Conservation (phyloP, 768 basidiomycete species). For the Boletales sp. region DNA sequence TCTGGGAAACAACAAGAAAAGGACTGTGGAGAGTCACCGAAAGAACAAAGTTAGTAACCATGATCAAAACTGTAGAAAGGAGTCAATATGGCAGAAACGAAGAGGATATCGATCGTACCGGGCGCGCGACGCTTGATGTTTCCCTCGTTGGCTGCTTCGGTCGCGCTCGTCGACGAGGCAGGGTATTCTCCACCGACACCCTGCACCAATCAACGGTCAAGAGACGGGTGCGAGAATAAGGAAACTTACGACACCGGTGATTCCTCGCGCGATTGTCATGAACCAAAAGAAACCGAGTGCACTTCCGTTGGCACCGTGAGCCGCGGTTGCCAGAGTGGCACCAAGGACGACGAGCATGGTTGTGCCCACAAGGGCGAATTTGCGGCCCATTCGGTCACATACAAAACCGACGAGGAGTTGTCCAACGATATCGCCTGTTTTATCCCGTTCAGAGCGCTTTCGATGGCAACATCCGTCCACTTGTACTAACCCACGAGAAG, state of each 20-base stretch:
- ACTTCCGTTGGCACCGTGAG: constrained; percentile 57
- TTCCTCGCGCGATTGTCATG: constrained; percentile 67
- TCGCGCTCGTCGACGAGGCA: constrained; percentile 63
- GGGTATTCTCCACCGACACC: constrained; percentile 80
- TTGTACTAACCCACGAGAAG: constrained; percentile 56
- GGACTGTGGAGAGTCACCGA: constrained; percentile 36
- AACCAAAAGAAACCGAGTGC: constrained; percentile 67
- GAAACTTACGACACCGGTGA: constrained; percentile 58
- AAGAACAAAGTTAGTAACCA: constrained; percentile 72
- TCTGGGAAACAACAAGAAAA: too few relatives aligned
- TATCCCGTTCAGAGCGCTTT: constrained; percentile 1
- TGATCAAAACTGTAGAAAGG: constrained; percentile 54
- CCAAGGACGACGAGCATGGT: constrained; percentile 68
- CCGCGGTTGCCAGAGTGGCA: constrained; percentile 64
- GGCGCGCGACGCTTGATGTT: constrained; percentile 58
- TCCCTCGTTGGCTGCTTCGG: constrained; percentile 71
- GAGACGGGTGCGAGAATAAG: background rate
- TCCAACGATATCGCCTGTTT: constrained; percentile 55
- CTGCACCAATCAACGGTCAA: constrained; percentile 25
- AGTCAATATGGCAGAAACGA: background rate
- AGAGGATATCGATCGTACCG: constrained; percentile 28
- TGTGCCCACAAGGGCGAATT: constrained; percentile 64
- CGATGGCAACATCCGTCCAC: background rate
- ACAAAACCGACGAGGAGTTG: constrained; percentile 61
- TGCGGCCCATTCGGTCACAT: constrained; percentile 69